Conservation (phyloP, 2,329 filamentous ascomycete genomes). For the Xylariomycetidae sp. region DNA sequence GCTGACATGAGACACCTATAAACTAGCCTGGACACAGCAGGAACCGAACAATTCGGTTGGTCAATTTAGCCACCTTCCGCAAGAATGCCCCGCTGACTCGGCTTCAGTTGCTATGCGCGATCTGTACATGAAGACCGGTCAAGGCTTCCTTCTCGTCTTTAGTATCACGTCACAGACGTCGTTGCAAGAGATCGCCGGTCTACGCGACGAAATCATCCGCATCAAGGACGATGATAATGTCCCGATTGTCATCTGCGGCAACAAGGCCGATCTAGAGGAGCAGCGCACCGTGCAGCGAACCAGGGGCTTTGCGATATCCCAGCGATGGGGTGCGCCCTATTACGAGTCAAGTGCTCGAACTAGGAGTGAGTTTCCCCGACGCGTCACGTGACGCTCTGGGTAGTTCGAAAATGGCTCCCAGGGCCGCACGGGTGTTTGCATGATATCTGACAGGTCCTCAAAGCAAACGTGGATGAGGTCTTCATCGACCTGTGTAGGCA, state of each 20-base stretch:
- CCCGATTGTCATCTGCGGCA: slow-evolving; percentile 85
- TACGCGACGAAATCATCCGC: slow-evolving; percentile 83
- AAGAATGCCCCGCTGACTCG: slow-evolving; percentile 17
- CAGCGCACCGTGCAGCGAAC: slow-evolving; percentile 72
- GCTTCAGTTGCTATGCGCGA: slow-evolving; percentile 60
- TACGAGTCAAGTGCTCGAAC: slow-evolving; percentile 84
- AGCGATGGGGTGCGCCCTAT: slow-evolving; percentile 82
- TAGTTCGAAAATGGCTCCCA: too few species aligned
- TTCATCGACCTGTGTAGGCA: slow-evolving; percentile 81
- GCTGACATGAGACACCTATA: slow-evolving; percentile 35
- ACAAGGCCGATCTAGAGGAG: slow-evolving; percentile 87
- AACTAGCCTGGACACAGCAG: slow-evolving; percentile 83
- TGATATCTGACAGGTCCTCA: slow-evolving; percentile 7
- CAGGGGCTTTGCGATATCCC: slow-evolving; percentile 77
- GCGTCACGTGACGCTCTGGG: too few species aligned
- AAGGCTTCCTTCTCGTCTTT: slow-evolving; percentile 88
- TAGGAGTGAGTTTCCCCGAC: slow-evolving; percentile 59
- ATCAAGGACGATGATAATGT: slow-evolving; percentile 85
- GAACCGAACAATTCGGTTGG: slow-evolving; percentile 89
- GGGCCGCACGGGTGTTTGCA: too few species aligned
- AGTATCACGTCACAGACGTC: slow-evolving; percentile 82
- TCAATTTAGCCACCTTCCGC: slow-evolving; percentile 15
- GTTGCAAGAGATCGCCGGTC: slow-evolving; percentile 71
- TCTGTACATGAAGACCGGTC: slow-evolving; percentile 88
- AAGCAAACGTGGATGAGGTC: slow-evolving; percentile 82